Conservation (phyloP, 1,284 basidiomycete genomes). For the Cutaneotrichosporon sp. region DNA sequence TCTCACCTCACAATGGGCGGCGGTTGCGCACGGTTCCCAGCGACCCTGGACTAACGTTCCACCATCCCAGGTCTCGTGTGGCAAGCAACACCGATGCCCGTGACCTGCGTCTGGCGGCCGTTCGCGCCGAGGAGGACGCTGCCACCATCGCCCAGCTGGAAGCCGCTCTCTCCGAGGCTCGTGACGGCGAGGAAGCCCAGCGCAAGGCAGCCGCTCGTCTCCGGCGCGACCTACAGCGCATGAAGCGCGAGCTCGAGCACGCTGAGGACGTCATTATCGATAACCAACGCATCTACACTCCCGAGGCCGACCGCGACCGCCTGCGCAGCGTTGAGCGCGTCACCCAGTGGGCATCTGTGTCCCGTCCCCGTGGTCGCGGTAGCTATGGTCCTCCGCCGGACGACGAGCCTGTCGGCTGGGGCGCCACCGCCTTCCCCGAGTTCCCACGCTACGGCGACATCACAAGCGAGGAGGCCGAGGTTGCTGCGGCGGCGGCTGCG, state of each 20-base stretch:
- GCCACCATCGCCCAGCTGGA: slow-evolving; percentile 38
- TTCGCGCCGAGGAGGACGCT: slow-evolving; percentile 32
- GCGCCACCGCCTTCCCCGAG: slow-evolving; percentile 32
- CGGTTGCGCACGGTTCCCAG: slow-evolving; percentile 13
- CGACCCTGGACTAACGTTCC: slow-evolving; percentile 10
- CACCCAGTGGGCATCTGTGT: background rate
- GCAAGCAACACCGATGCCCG: slow-evolving; percentile 1
- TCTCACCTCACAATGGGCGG: background rate
- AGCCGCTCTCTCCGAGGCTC: slow-evolving; percentile 40
- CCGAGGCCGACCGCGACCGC: background rate
- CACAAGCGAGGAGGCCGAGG: background rate
- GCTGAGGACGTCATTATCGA: slow-evolving; percentile 25
- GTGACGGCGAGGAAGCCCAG: slow-evolving; percentile 41
- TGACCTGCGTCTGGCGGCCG: slow-evolving; percentile 11
- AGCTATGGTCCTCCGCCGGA: slow-evolving; percentile 5
- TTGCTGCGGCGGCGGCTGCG: background rate
- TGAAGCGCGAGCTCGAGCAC: slow-evolving; percentile 36
- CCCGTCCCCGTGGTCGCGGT: background rate
- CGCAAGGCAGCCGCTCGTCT: slow-evolving; percentile 40
- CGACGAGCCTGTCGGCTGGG: slow-evolving; percentile 30
- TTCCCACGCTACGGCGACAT: slow-evolving; percentile 18
- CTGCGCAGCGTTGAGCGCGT: background rate
- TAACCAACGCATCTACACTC: background rate
- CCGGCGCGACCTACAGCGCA: slow-evolving; percentile 37
- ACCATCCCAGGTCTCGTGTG: background rate